Evolutionary conservation across 345 rosid genomes (phyloP), one percentile per base, ranked within the genome.

Genomic region (Dipteronia dyeriana): DNA sequence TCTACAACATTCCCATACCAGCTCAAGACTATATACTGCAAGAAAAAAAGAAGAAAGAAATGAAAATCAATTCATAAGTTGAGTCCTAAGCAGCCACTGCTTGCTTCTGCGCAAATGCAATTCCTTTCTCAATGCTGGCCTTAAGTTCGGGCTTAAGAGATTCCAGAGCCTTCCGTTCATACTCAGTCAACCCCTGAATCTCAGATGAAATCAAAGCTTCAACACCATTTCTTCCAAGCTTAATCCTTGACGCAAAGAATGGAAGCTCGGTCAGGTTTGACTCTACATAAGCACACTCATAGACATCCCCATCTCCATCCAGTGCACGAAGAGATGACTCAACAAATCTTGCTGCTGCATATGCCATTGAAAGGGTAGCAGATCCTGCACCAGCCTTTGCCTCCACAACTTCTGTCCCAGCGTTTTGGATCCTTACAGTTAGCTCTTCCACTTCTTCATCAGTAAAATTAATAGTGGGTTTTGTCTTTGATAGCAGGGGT

Each of bases 321-420:
- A 96, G 86, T 54, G 98, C 98, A 69, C 97, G 94, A 22, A 96
- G 97, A 73, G 98, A 94, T 25, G 99, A 92, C 87, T 96, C 99
- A 0, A 94, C 97, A 77, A 96, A 94, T 87, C 98, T 88, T 14
- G 98, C 99, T 8, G 97, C 97, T 16, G 97, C 98, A 81, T 96
- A 94, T 5, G 98, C 99, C 98, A 96, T 96, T 7, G 99, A 94
- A 71, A 96, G 83, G 17, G 98, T 96, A 41, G 99, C 97, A 57
- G 98, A 96, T 51, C 99, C 99, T 16, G 97, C 95, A 79, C 99
- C 97, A 0, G 94, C 99, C 86, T 94, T 96, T 1, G 97, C 98
- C 84, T 96, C 98, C 79, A 94, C 97, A 29, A 96, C 97, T 86
- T 94, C 98, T 3, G 97, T 94, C 23, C 97, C 98, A 1, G 93